Percentiles rank a stretch among this genome's conserved stretches.
Evolutionary conservation across 192 early-diverging fungal species (phyloP).

Genomic region (Phycomyces blakesleeanus): DNA sequence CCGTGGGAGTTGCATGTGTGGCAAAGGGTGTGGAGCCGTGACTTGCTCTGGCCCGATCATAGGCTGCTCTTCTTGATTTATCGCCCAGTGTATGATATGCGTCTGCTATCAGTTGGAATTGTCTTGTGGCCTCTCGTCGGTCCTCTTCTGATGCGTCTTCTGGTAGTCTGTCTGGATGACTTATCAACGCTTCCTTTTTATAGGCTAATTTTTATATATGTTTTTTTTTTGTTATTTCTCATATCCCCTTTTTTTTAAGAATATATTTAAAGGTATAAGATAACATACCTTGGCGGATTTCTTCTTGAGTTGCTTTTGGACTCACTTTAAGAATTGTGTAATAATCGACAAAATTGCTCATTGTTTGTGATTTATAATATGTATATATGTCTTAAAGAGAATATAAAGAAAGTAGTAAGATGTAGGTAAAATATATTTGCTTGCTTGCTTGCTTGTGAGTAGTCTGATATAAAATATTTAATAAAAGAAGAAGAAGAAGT

Average conservation of each 20-base stretch:
- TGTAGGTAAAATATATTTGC: too few relatives aligned
- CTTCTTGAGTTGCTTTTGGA: constrained; percentile 9
- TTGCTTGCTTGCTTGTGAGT: too few relatives aligned
- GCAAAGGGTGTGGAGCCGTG: neutral
- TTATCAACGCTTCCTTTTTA: constrained; percentile 27
- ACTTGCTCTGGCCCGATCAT: constrained; percentile 19
- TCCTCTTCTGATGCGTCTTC: constrained; percentile 5
- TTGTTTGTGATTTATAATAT: neutral
- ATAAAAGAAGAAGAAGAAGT: too few relatives aligned
- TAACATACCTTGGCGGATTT: constrained; percentile 24
- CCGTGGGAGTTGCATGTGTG: neutral
- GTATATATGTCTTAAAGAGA: too few relatives aligned
- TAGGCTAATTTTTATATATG: too few relatives aligned
- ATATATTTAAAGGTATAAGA: neutral
- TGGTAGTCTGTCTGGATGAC: constrained; percentile 28
- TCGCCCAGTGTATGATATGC: constrained; percentile 28
- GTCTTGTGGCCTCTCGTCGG: constrained; percentile 19
- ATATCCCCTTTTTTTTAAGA: neutral
- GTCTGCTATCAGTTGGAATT: constrained; percentile 26
- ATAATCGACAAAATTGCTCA: constrained; percentile 16
- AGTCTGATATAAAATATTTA: too few relatives aligned
- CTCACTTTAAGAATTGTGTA: constrained; percentile 10
- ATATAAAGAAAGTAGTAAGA: too few relatives aligned
- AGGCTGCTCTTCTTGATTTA: constrained; percentile 19
- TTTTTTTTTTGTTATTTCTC: too few relatives aligned